phyloP scores from a whole-genome alignment of 2,329 filamentous ascomycete genomes.

The Xylaria sp. region DNA sequence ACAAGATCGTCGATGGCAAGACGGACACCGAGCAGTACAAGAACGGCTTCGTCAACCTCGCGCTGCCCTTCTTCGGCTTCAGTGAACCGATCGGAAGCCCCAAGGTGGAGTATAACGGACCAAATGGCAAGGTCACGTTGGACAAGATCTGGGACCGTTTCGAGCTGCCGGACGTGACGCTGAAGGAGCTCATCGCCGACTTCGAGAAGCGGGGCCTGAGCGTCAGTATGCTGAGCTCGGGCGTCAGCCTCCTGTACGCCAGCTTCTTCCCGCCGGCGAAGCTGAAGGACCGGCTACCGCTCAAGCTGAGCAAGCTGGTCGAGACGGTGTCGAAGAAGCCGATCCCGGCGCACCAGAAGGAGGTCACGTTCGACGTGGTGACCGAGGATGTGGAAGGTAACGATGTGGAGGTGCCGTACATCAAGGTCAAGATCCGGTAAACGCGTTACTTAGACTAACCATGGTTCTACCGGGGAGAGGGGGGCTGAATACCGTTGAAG shows the following conservation, averaged over 20 bases:
- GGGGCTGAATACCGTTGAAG: background rate
- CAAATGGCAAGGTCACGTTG: slow-evolving; percentile 76
- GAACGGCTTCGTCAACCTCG: slow-evolving; percentile 97
- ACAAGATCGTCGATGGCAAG: slow-evolving; percentile 96
- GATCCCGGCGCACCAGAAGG: slow-evolving; percentile 88
- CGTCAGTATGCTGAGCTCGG: slow-evolving; percentile 95
- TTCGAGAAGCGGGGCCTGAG: slow-evolving; percentile 81
- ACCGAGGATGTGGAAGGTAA: slow-evolving; percentile 86
- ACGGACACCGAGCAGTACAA: slow-evolving; percentile 98
- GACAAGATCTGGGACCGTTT: slow-evolving; percentile 99
- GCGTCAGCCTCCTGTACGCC: slow-evolving; percentile 91
- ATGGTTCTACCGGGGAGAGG: background rate
- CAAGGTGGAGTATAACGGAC: slow-evolving; percentile 86
- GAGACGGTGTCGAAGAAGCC: slow-evolving; percentile 90
- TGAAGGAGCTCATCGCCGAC: slow-evolving; percentile 79
- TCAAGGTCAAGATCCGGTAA: slow-evolving; percentile 76
- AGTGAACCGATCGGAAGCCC: slow-evolving; percentile 93
- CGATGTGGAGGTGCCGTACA: slow-evolving; percentile 96
- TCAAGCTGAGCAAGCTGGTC: slow-evolving; percentile 88
- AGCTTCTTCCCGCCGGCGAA: slow-evolving; percentile 82
- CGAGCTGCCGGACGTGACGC: slow-evolving; percentile 82
- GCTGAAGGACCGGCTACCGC: slow-evolving; percentile 77
- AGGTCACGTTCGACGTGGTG: slow-evolving; percentile 95
- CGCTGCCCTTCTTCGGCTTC: slow-evolving; percentile 96
- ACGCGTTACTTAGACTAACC: slow-evolving; percentile 1